phyloP scores from a whole-genome alignment of 1,139 yeast genomes.

The Suhomyces choctaworum region DNA sequence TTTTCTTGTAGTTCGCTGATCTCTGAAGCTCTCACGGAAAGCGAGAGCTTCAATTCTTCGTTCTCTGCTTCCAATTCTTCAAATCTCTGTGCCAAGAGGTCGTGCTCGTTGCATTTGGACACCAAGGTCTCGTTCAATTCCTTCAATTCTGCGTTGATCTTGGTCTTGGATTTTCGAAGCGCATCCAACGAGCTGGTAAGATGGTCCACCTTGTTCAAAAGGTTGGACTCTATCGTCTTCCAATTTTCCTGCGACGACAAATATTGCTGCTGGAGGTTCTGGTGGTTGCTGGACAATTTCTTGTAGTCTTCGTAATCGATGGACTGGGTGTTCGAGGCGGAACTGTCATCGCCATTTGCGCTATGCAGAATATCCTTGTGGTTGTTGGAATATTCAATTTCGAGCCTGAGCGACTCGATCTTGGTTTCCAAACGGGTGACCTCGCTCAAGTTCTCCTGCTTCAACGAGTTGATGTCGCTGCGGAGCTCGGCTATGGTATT shows the following conservation, averaged over 20 bases:
- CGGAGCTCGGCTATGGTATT: slow-evolving; percentile 27
- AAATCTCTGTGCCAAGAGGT: slow-evolving; percentile 19
- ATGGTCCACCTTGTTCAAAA: slow-evolving; percentile 47
- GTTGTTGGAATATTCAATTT: slow-evolving; percentile 22
- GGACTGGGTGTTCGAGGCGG: slow-evolving; percentile 15
- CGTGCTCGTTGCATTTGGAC: slow-evolving; percentile 26
- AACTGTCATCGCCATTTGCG: slow-evolving; percentile 12
- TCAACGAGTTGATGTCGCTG: slow-evolving; percentile 27
- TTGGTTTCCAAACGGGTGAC: slow-evolving; percentile 51
- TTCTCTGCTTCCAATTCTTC: slow-evolving; percentile 16
- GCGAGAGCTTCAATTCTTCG: slow-evolving; percentile 22
- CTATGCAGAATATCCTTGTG: slow-evolving; percentile 1
- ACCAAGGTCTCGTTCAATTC: slow-evolving; percentile 22
- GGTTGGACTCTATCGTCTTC: slow-evolving; percentile 58
- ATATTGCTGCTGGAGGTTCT: slow-evolving; percentile 64
- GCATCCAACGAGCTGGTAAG: slow-evolving; percentile 42
- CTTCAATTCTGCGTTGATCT: slow-evolving; percentile 31
- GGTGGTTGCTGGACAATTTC: slow-evolving; percentile 43
- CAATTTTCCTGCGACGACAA: slow-evolving; percentile 66
- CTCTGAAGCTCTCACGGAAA: slow-evolving; percentile 29
- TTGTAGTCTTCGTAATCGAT: slow-evolving; percentile 39
- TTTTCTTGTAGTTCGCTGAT: slow-evolving; percentile 30
- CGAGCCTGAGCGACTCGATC: slow-evolving; percentile 42
- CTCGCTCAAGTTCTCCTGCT: slow-evolving; percentile 46
- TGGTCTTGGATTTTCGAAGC: slow-evolving; percentile 34